Evolutionary conservation across 192 early-diverging fungal species (phyloP), one percentile per base, ranked within the genome.

Genomic region (Helicostylum pulchrum): DNA sequence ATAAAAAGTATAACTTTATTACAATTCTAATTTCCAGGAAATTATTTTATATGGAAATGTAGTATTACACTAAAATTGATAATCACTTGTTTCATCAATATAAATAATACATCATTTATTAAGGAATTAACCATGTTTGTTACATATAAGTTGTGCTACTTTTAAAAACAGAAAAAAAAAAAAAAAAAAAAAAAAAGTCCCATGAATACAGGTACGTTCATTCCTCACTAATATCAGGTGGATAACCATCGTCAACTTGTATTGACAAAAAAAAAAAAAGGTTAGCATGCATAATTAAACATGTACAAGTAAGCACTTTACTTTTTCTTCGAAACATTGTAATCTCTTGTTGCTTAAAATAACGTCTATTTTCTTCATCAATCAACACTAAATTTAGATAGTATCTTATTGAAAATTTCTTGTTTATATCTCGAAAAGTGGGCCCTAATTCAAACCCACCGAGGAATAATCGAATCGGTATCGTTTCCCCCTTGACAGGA

Each of bases 281-380:
- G 7, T 36, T 36, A 36, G 34, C 34, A 36, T n/a, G n/a, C n/a
- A n/a, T n/a, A n/a, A 7, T 36, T 36, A 7, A 5, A 7, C 34
- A 7, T 36, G 14, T 54, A 6, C 4, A 36, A n/a, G 17, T n/a
- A 32, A 55, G 9, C 19, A 30, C 32, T 55, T 15, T 71, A 77
- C 79, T 66, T 62, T 62, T 75, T 48, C 83, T 81, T 65, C 91
- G 75, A 77, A 85, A 92, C 39, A 93, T 85, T 17, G 91, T 93
- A 42, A 93, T 93, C 65, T 99, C 97, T 78, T 98, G 96, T 78
- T 98, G 96, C 82, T 98, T 99, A 71, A 98, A 99, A 75, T 99
- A 99, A 57, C 97, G 83, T 49, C 97, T 80, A 79, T 97, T 98
- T 77, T 99, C 97, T 70, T 99, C 95, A 74, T 99, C 97, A 58